Percentiles rank a stretch among this genome's conserved stretches.
Conservation (phyloP, 2,329 filamentous ascomycete genomes). For the Alternaria angustiovoidea region DNA sequence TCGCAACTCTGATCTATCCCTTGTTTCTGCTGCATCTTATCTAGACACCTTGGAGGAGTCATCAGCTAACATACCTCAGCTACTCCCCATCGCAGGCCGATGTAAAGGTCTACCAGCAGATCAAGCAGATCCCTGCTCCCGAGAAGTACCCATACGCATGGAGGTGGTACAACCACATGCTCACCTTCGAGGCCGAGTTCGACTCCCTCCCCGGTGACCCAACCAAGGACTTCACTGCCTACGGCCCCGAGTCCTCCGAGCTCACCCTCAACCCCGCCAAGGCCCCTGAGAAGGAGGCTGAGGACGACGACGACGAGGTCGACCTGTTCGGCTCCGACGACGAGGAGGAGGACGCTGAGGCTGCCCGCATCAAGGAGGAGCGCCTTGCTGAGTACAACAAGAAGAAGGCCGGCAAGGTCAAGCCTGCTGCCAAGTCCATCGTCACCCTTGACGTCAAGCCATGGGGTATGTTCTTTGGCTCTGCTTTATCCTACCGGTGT, state of each 20-base stretch:
- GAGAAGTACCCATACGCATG: slow-evolving; percentile 92
- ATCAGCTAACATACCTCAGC: slow-evolving; percentile 52
- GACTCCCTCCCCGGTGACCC: slow-evolving; percentile 88
- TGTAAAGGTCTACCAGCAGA: slow-evolving; percentile 91
- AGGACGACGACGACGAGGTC: slow-evolving; percentile 74
- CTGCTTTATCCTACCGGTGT: background rate
- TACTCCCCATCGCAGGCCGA: slow-evolving; percentile 88
- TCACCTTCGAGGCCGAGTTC: slow-evolving; percentile 92
- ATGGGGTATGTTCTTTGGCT: slow-evolving; percentile 76
- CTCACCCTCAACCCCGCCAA: slow-evolving; percentile 86
- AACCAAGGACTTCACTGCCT: slow-evolving; percentile 85
- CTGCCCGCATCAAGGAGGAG: slow-evolving; percentile 82
- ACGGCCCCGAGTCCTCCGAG: slow-evolving; percentile 84
- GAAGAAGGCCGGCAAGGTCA: slow-evolving; percentile 95
- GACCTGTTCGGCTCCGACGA: slow-evolving; percentile 94
- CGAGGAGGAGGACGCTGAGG: slow-evolving; percentile 74
- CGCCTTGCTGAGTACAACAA: slow-evolving; percentile 91
- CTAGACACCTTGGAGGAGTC: slow-evolving; percentile 20
- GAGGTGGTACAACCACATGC: slow-evolving; percentile 99
- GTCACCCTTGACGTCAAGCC: slow-evolving; percentile 98
- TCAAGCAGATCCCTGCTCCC: slow-evolving; percentile 77
- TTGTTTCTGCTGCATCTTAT: slow-evolving; percentile 22
- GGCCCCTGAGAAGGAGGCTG: slow-evolving; percentile 71
- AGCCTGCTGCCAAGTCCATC: slow-evolving; percentile 93
- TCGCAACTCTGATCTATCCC: slow-evolving; percentile 72